A percentile compares a stretch with the other conserved stretches of the same genome.
These are phyloP conservation scores for Lachnellula hyalina DNA, from an alignment of 2,329 filamentous ascomycete species.

Conservation along the genomic window DNA sequence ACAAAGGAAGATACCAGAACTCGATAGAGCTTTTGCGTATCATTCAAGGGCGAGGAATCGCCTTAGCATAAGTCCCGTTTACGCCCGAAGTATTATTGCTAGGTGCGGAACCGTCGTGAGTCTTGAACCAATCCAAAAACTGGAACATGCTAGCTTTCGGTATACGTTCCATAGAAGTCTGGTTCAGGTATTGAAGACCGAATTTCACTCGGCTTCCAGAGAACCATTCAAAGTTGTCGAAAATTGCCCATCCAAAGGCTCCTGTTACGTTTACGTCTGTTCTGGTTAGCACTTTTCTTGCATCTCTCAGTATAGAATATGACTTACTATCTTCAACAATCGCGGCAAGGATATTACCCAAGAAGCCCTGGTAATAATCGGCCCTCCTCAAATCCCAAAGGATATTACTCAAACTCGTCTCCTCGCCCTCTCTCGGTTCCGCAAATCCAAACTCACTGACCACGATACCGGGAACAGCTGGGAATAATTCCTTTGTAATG, in stretches of 20 bases:
- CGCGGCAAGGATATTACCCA: constrained; percentile 59
- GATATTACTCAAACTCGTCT: constrained; percentile 36
- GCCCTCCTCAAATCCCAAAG: constrained; percentile 75
- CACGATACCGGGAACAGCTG: constrained; percentile 31
- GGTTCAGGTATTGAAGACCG: constrained; percentile 32
- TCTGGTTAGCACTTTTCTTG: background rate
- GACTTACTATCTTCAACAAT: constrained; percentile 52
- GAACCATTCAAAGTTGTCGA: constrained; percentile 54
- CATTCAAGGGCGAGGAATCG: too few relatives aligned
- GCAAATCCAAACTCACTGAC: constrained; percentile 28
- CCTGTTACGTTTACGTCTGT: constrained; percentile 64
- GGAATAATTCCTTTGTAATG: constrained; percentile 37
- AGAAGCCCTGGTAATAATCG: constrained; percentile 72
- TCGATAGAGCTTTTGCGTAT: too few relatives aligned
- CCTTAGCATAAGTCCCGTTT: background rate
- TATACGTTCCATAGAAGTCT: constrained; percentile 28
- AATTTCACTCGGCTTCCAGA: constrained; percentile 20
- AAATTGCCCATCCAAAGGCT: constrained; percentile 82
- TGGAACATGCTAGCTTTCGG: constrained; percentile 30
- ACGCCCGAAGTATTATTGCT: background rate
- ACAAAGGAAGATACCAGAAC: too few relatives aligned
- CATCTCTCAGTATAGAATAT: background rate
- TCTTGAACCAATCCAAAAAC: constrained; percentile 26
- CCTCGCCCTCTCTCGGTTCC: constrained; percentile 26
- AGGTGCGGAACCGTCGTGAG: constrained; percentile 13